Base-by-base conservation (phyloP, 1,139 yeast genomes). In the Taphrina wiesneri region DNA sequence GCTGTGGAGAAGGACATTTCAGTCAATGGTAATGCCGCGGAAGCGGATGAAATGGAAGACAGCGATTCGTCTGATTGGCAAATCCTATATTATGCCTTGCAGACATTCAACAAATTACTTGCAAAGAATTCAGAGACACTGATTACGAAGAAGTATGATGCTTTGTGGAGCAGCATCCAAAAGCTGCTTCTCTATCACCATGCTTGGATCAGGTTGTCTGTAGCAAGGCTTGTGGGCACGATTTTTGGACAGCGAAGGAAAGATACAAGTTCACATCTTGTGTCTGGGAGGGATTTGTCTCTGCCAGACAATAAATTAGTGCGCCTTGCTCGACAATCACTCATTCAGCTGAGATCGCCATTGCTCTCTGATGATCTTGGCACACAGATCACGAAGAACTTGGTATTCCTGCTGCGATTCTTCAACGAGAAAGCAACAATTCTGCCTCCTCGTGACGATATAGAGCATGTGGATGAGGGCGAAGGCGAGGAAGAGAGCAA, bases 311-410 rank as follows among this genome's bases (percentile, higher is more conserved):
- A 19, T 39, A 76, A 26, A 60, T 73, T 87, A 32, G 95, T 88
- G 74, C 82, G 83, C 0, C 82, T 88, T 56, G 89, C 89, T 0
- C 83, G 83, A 71, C 83, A 91, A 72, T 77, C 85, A 54, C 79
- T 90, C 68, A 88, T 91, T 73, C 96, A 90, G 77, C 76, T 92
- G 63, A 85, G 88, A 28, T 96, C 97, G 0, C 95, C 96, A 0
- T 77, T 83, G 3, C 80, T 90, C 39, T 77, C 88, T 0, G 86
- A 85, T 64, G 85, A 82, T 0, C 78, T 90, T 65, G 89, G 90
- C 0, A 75, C 81, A 21, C 89, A 87, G 73, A 80, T 84, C 46
- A 85, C 87, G 28, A 88, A 87, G 75, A 87, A 88, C 69, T 76
- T 92, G 70, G 85, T 88, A 0, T 75, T 80, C 56, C 80, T 90